These are phyloP conservation scores for Acanthamoeba polyphaga DNA, from an alignment of 208 protist species.

Conservation along the genomic window DNA sequence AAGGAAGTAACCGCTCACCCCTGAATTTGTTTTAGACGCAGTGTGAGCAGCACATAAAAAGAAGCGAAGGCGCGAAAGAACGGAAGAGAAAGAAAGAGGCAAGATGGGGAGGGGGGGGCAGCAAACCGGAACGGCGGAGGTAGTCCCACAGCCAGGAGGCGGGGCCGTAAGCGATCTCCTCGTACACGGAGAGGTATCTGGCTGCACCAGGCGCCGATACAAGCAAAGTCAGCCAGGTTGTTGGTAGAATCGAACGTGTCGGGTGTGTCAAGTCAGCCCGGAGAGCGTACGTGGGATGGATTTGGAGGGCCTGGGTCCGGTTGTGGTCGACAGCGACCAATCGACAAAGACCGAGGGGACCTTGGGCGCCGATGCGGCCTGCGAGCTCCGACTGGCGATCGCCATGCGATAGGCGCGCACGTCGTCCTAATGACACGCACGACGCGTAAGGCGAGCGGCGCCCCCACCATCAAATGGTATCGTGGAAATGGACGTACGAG, in stretches of 20 bases:
- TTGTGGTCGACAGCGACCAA: neutral
- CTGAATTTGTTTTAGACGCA: neutral
- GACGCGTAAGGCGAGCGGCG: too few species aligned
- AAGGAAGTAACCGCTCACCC: constrained; percentile 87
- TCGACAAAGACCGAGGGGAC: constrained; percentile 78
- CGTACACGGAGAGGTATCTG: constrained; percentile 9
- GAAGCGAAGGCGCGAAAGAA: neutral
- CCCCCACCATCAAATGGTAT: too few species aligned
- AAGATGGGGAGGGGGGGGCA: too few species aligned
- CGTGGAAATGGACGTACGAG: constrained; percentile 58
- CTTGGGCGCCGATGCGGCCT: constrained; percentile 66
- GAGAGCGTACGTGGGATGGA: neutral
- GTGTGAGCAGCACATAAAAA: neutral
- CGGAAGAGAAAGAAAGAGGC: too few species aligned
- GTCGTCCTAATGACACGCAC: constrained; percentile 31
- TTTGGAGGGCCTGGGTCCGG: neutral
- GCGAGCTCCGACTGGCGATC: constrained; percentile 72
- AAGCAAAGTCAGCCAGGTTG: too few species aligned
- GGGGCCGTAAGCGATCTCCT: constrained; percentile 89
- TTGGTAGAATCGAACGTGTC: too few species aligned
- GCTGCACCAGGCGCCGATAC: neutral
- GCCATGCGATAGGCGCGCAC: constrained; percentile 79
- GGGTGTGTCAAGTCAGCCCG: neutral
- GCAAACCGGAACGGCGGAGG: constrained; percentile 86
- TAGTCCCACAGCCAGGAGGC: constrained; percentile 93